These are phyloP conservation scores for Pseudopithomyces maydicus DNA, from an alignment of 2,329 filamentous ascomycete species.

Conservation along the genomic window DNA sequence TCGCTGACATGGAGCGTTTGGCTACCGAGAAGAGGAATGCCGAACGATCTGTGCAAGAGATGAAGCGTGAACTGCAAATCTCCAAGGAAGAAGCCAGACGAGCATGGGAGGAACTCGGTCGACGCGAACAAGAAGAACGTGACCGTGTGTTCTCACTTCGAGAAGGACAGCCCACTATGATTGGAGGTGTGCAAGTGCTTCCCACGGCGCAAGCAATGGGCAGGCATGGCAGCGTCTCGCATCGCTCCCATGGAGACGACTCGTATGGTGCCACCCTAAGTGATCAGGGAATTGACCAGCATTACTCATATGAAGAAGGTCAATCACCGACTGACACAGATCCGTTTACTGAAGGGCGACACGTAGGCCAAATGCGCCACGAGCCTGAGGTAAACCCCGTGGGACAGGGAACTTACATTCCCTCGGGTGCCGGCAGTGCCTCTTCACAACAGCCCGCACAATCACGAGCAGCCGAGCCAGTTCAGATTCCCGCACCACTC, in stretches of 20 bases:
- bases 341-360: constrained; percentile 61
- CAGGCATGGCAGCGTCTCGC: constrained; percentile 56
- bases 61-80: constrained; percentile 90
- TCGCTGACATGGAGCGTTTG: constrained; percentile 68
- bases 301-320: constrained; percentile 57
- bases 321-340: constrained; percentile 64
- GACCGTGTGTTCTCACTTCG: constrained; percentile 85
- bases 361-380: constrained; percentile 21
- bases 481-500: constrained; percentile 33
- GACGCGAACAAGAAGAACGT: constrained; percentile 89
- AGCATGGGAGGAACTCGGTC: constrained; percentile 95
- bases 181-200: constrained; percentile 93
- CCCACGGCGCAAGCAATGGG: constrained; percentile 80
- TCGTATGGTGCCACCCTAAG: constrained; percentile 34
- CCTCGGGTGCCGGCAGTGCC: constrained; percentile 31
- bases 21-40: constrained; percentile 71
- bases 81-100: constrained; percentile 94
- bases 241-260: constrained; percentile 43
- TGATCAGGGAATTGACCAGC: constrained; percentile 44
- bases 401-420: constrained; percentile 41
- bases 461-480: constrained; percentile 23
- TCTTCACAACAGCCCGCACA: constrained; percentile 23
- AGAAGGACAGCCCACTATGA: constrained; percentile 83
- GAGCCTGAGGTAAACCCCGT: constrained; percentile 40
- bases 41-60: constrained; percentile 82